Percentiles rank a stretch among this genome's conserved stretches.
Conservation (phyloP, 2,329 filamentous ascomycete genomes). For the Cytospora chrysosperma region DNA sequence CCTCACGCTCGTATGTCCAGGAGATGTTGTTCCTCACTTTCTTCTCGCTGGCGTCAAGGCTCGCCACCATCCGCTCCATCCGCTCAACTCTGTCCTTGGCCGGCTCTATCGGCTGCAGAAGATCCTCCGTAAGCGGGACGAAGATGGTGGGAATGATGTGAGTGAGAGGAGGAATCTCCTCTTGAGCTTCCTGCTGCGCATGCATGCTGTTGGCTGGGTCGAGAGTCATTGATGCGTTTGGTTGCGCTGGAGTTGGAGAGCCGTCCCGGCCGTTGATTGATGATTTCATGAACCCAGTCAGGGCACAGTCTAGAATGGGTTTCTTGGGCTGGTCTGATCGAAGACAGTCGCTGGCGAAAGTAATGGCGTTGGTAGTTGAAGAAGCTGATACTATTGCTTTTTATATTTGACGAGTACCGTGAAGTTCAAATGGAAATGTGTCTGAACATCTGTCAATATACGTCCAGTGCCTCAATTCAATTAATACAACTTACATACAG, state of each 20-base stretch:
- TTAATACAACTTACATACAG: not conserved
- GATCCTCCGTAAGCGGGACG: conserved; percentile 34
- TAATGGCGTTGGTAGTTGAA: not conserved
- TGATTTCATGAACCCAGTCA: conserved; percentile 2
- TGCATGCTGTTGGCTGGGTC: not conserved
- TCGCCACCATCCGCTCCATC: conserved; percentile 32
- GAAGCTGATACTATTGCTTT: not conserved
- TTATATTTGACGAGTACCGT: not conserved
- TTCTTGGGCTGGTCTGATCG: too few species aligned
- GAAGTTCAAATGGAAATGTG: not conserved
- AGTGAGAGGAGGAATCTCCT: conserved; percentile 31
- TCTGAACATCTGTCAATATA: not conserved
- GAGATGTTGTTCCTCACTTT: conserved; percentile 35
- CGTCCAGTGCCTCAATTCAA: not conserved
- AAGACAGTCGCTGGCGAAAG: not conserved
- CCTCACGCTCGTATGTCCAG: conserved; percentile 37
- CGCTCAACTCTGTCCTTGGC: conserved; percentile 32
- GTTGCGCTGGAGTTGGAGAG: not conserved
- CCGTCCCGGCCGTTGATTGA: not conserved
- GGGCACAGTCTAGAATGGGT: too few species aligned
- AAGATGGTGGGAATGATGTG: conserved; percentile 35
- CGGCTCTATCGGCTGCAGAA: conserved; percentile 30
- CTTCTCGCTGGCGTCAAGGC: conserved; percentile 33
- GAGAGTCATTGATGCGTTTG: not conserved
- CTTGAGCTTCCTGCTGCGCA: not conserved